Evolutionary conservation across 2,329 filamentous ascomycete species (phyloP).

Genomic region (Colletotrichum higginsianum): DNA sequence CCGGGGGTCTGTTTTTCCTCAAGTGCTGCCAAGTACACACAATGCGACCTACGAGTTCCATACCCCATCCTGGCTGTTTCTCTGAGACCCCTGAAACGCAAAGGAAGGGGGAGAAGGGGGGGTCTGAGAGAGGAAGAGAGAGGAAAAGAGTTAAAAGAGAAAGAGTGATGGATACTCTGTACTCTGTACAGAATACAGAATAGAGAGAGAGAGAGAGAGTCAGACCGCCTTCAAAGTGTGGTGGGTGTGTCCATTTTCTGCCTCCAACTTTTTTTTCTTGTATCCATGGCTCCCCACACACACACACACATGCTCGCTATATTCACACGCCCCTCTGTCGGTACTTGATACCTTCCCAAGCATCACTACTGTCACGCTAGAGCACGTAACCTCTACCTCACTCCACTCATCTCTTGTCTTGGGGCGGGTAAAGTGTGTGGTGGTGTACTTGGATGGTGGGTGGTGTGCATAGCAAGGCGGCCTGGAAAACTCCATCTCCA

Average conservation of each 20-base stretch:
- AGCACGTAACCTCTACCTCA: not conserved
- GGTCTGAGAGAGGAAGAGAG: not conserved
- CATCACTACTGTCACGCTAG: conserved; percentile 3
- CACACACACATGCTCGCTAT: no score
- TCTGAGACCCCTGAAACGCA: conserved; percentile 3
- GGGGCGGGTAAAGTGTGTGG: conserved; percentile 24
- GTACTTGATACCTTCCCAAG: conserved; percentile 18
- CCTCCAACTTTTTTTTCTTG: conserved; percentile 18
- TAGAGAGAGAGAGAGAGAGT: conserved; percentile 1
- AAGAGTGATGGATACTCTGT: no score
- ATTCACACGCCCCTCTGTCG: not conserved
- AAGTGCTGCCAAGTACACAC: not conserved
- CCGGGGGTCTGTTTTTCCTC: not conserved
- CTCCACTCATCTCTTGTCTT: conserved; percentile 18
- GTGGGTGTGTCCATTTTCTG: conserved; percentile 29
- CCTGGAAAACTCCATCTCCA: conserved; percentile 22
- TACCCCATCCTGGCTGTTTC: conserved; percentile 8
- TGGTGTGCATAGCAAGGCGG: no score
- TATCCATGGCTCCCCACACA: conserved; percentile 1
- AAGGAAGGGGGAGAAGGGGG: not conserved
- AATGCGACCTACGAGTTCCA: no score
- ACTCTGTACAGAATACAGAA: no score
- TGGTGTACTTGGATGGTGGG: not conserved
- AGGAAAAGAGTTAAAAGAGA: no score
- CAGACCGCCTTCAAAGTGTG: conserved; percentile 34